Conservation (phyloP, 305 asterid species). For the Lippia alba region DNA sequence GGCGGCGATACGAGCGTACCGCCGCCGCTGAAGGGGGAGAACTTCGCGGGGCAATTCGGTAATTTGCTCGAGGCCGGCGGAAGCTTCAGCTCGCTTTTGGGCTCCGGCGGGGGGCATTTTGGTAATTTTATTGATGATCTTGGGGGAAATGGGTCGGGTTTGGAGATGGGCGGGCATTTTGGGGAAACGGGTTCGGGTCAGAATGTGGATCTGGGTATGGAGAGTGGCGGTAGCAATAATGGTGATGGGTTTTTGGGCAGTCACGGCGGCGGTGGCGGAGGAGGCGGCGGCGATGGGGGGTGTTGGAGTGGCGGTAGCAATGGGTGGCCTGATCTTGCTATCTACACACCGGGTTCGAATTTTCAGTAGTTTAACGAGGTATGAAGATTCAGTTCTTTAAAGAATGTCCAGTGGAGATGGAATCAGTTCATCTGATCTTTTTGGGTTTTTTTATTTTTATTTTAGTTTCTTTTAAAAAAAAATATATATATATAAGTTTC, state of each 20-base stretch:
- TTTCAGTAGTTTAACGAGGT: conserved; percentile 48
- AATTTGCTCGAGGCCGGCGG: conserved; percentile 46
- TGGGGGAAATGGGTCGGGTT: conserved; percentile 45
- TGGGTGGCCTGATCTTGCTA: conserved; percentile 81
- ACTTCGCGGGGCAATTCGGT: conserved; percentile 48
- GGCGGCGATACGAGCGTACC: conserved; percentile 27
- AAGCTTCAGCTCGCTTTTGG: conserved; percentile 61
- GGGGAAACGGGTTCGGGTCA: conserved; percentile 51
- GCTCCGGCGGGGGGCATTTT: conserved; percentile 58
- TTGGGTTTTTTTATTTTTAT: neutral
- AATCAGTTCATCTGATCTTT: conserved; percentile 15
- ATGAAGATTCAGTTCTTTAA: neutral
- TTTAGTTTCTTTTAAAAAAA: neutral
- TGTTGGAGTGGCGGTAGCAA: conserved; percentile 57
- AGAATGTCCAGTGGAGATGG: neutral
- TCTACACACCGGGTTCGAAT: conserved; percentile 64
- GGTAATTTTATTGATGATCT: conserved; percentile 55
- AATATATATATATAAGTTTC: neutral
- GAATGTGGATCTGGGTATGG: conserved; percentile 41
- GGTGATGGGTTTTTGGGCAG: conserved; percentile 56
- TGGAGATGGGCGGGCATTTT: conserved; percentile 50
- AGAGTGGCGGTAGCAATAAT: conserved; percentile 40
- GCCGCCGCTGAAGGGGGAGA: conserved; percentile 39
- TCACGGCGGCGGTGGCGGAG: conserved; percentile 44
- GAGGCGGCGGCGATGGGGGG: conserved; percentile 36